Percentiles rank a stretch among this genome's conserved stretches.
Conservation (phyloP, 2,329 filamentous ascomycete genomes). For the Periconia macrospinosa region DNA sequence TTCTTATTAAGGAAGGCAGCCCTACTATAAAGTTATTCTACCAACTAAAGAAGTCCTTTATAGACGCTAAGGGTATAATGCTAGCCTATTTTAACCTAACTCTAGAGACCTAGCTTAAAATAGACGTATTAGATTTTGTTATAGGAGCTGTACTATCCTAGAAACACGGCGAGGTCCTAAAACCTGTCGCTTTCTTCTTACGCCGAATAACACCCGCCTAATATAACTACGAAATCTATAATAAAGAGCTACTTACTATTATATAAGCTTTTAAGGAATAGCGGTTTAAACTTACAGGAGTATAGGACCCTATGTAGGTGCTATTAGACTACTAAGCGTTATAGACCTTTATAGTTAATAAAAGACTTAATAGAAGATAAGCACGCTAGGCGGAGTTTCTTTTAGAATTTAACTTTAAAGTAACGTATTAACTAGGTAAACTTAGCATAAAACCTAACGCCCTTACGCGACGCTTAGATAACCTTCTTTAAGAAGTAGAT, state of each 20-base stretch:
- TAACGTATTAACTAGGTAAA: not conserved
- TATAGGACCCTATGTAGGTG: constrained; percentile 23
- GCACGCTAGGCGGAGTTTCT: constrained; percentile 17
- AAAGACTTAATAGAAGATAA: constrained; percentile 26
- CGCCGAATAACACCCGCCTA: constrained; percentile 22
- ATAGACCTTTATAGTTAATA: constrained; percentile 28
- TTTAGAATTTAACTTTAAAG: constrained; percentile 1
- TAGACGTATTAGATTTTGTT: constrained; percentile 19
- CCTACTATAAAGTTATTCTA: too few relatives aligned
- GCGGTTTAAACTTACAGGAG: constrained; percentile 2
- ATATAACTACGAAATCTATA: constrained; percentile 39
- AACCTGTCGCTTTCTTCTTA: constrained; percentile 23
- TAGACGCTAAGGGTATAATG: not conserved
- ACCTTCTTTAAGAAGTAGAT: too few relatives aligned
- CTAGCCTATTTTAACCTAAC: constrained; percentile 19
- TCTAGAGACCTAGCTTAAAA: constrained; percentile 18
- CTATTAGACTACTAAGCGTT: constrained; percentile 34
- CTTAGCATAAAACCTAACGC: not conserved
- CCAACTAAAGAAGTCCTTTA: not conserved
- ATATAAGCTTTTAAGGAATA: constrained; percentile 27
- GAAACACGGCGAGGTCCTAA: constrained; percentile 5
- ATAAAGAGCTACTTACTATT: constrained; percentile 43
- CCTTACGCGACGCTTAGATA: not conserved
- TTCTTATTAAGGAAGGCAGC: too few relatives aligned
- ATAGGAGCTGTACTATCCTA: constrained; percentile 11